Evolutionary conservation across 352 stramenopile species (phyloP).

Genomic region (Pythium dissimile): DNA sequence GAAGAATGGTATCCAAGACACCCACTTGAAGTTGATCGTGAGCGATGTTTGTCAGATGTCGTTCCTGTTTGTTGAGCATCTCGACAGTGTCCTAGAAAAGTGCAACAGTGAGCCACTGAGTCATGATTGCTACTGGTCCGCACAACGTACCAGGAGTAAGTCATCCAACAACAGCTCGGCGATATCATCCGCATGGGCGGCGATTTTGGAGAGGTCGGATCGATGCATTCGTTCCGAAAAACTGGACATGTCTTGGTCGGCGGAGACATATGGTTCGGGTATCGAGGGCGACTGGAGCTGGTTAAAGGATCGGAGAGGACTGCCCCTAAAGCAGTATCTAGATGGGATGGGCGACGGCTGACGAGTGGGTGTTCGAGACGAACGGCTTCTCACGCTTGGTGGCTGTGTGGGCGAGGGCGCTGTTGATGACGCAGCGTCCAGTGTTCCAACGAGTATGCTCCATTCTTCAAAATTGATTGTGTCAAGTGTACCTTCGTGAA

Average conservation of each 20-base stretch:
- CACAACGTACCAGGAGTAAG: constrained; percentile 45
- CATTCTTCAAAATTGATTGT: constrained; percentile 65
- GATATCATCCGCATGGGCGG: constrained; percentile 47
- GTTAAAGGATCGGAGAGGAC: neutral
- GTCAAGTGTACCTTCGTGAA: constrained; percentile 51
- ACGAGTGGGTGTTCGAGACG: neutral
- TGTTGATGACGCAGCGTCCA: constrained; percentile 51
- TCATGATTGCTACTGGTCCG: too few relatives aligned
- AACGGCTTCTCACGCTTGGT: neutral
- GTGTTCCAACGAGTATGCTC: constrained; percentile 58
- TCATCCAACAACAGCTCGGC: constrained; percentile 60
- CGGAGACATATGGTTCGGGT: neutral
- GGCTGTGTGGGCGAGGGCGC: neutral
- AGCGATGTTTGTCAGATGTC: constrained; percentile 22
- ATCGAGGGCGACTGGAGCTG: neutral
- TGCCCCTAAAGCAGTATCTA: neutral
- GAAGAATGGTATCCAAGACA: constrained; percentile 49
- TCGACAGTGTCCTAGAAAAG: constrained; percentile 48
- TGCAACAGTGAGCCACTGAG: neutral
- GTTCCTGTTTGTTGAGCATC: constrained; percentile 54
- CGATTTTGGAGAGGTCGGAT: constrained; percentile 35
- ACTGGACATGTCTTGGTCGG: neutral
- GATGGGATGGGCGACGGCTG: neutral
- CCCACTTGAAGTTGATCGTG: constrained; percentile 25
- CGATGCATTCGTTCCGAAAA: constrained; percentile 40